Evolutionary conservation across 495 filamentous ascomycete genomes (phyloP).

Genomic region (Cladorrhinum samala): DNA sequence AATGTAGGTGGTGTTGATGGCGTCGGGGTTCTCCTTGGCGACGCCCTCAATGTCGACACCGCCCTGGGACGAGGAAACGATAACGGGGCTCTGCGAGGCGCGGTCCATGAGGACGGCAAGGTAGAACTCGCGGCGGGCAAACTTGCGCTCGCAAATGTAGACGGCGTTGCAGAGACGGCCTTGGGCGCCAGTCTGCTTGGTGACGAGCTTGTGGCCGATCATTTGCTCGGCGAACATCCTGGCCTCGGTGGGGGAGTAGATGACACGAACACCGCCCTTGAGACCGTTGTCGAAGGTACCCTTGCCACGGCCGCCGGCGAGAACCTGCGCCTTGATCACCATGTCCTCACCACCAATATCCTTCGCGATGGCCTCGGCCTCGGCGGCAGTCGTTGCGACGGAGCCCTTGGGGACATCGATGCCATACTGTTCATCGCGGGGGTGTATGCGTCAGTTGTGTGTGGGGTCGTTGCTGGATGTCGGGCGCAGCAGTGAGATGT

Average conservation of each 20-base stretch:
- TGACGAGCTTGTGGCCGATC: conserved; percentile 99
- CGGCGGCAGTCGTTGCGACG: conserved; percentile 73
- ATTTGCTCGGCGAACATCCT: conserved; percentile 98
- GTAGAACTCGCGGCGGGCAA: conserved; percentile 98
- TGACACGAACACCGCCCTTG: conserved; percentile 96
- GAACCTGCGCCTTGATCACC: conserved; percentile 99
- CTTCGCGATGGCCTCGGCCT: conserved; percentile 88
- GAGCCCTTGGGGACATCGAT: conserved; percentile 84
- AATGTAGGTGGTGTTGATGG: conserved; percentile 87
- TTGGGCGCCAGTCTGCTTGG: conserved; percentile 92
- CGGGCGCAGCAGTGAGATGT: conserved; percentile 5
- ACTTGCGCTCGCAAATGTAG: conserved; percentile 99
- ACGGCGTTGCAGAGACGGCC: conserved; percentile 93
- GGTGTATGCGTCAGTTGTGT: conserved; percentile 2
- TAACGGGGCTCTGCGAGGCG: conserved; percentile 81
- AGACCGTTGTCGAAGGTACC: conserved; percentile 95
- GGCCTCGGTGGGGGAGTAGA: conserved; percentile 82
- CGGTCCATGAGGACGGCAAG: conserved; percentile 97
- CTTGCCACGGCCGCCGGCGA: conserved; percentile 95
- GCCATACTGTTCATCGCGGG: conserved; percentile 62
- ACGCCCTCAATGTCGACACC: conserved; percentile 99
- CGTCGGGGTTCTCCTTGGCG: conserved; percentile 93
- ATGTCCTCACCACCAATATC: conserved; percentile 88
- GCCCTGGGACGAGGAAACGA: conserved; percentile 94
- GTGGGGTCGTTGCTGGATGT: neutral